Conservation (phyloP, 2,329 filamentous ascomycete species). For the Neonectria ditissima region DNA sequence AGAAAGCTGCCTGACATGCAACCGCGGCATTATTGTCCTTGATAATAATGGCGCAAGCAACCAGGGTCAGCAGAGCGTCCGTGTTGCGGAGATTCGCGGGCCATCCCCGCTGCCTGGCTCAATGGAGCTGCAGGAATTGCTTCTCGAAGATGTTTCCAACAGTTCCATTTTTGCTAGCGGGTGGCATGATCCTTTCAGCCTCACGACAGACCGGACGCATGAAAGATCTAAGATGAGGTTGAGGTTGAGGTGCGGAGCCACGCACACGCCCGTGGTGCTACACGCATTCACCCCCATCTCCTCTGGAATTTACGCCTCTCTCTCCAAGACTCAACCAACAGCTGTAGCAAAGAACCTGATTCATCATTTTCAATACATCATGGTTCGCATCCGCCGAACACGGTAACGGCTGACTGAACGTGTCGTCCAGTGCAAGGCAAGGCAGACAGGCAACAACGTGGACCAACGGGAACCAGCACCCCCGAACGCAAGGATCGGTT, state of each 20-base stretch:
- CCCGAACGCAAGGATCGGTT: constrained; percentile 17
- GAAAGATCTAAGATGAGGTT: constrained; percentile 29
- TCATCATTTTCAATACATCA: background rate
- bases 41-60: constrained; percentile 2
- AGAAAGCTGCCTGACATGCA: constrained; percentile 22
- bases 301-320: constrained; percentile 14
- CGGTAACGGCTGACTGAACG: background rate
- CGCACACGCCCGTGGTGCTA: constrained; percentile 9
- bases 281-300: background rate
- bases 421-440: background rate
- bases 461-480: constrained; percentile 23
- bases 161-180: constrained; percentile 8
- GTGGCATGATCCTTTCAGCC: constrained; percentile 26
- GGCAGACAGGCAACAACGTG: constrained; percentile 16
- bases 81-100: constrained; percentile 24
- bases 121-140: constrained; percentile 17
- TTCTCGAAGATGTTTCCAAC: constrained; percentile 29
- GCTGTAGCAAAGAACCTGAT: background rate
- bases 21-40: constrained; percentile 11
- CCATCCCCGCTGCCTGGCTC: constrained; percentile 23
- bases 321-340: background rate
- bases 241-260: constrained; percentile 17
- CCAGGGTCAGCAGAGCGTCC: constrained; percentile 23
- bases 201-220: constrained; percentile 16
- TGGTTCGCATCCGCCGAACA: background rate